phyloP scores from a whole-genome alignment of 1,139 yeast species.

The Schwanniomyces etchellsii region DNA sequence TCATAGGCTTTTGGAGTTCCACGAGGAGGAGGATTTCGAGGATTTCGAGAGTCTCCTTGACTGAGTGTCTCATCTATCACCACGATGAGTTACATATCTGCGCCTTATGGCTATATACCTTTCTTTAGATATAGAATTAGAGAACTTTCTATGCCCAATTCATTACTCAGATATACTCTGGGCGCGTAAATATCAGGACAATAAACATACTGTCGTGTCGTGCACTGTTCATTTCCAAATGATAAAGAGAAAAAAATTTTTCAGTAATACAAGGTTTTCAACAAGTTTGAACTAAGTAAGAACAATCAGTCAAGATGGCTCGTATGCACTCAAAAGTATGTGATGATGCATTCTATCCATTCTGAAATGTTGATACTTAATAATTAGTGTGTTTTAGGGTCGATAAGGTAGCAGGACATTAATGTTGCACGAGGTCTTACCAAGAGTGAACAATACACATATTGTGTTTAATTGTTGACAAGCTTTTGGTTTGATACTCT shows the following conservation, averaged over 20 bases:
- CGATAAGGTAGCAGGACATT: constrained; percentile 7
- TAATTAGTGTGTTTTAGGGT: constrained; percentile 7
- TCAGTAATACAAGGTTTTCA: constrained; percentile 6
- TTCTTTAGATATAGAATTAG: too few relatives aligned
- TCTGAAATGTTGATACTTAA: constrained; percentile 4
- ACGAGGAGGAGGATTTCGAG: constrained; percentile 60
- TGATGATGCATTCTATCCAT: constrained; percentile 14
- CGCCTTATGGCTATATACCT: too few relatives aligned
- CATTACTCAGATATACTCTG: too few relatives aligned
- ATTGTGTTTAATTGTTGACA: constrained; percentile 9
- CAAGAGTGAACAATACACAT: constrained; percentile 29
- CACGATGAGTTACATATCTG: not conserved
- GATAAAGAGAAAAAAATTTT: constrained; percentile 16
- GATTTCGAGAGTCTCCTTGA: constrained; percentile 26
- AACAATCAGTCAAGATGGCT: constrained; percentile 60
- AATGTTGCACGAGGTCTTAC: constrained; percentile 21
- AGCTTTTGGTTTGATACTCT: constrained; percentile 31
- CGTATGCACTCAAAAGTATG: constrained; percentile 79
- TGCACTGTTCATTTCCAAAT: too few relatives aligned
- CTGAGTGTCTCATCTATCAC: not conserved
- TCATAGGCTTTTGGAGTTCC: constrained; percentile 45
- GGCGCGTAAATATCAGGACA: too few relatives aligned
- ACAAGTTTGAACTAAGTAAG: constrained; percentile 9
- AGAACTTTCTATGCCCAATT: too few relatives aligned
- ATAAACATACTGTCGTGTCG: too few relatives aligned